Evolutionary conservation across 1,284 basidiomycete genomes (phyloP), one percentile per base, ranked within the genome.

Genomic region (Athelia sp.): DNA sequence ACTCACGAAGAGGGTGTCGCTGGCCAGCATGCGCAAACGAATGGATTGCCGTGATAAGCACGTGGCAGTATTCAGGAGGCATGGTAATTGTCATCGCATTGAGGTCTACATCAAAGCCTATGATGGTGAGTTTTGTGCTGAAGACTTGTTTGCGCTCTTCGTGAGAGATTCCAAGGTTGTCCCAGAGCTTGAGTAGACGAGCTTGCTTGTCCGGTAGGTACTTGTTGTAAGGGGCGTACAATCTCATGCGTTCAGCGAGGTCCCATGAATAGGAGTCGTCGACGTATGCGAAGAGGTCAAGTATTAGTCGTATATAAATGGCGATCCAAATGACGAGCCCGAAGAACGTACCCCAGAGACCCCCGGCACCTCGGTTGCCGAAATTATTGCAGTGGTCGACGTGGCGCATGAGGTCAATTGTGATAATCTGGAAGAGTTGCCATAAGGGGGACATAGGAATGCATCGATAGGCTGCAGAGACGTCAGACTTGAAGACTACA

Each of bases 341-440:
- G 19, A 38, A 38, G 24, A 18, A 22, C 13, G 3, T 18, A 10
- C 21, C 34, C 46, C n/a, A 47, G 14, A 40, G 15, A 6, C 36
- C 36, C 6, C 19, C 15, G 4, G n/a, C 36, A 21, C 36, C 36
- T 4, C 19, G 15, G 8, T n/a, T 6, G 6, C 36, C 36, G 36
- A 40, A 40, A 21, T 40, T 40, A n/a, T 40, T 40, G 36, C 36
- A 40, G 36, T n/a, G 36, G 19, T 40, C 36, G 19, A 40, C 36
- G 19, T 47, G 46, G 0, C 34, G n/a, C 2, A 19, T 9, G 14
- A 17, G 35, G 2, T 47, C 21, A 17, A 38, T n/a, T 1, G 46
- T 47, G 6, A 38, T 13, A 11, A 47, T 38, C 19, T 47, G 46
- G 13, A 43, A 38, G 1, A 47, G n/a, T 40, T 47, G 34, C 46